Evolutionary conservation across 129 eudicot species (phyloP), one percentile per base, ranked within the genome.

Genomic region (Flaveria brownii): DNA sequence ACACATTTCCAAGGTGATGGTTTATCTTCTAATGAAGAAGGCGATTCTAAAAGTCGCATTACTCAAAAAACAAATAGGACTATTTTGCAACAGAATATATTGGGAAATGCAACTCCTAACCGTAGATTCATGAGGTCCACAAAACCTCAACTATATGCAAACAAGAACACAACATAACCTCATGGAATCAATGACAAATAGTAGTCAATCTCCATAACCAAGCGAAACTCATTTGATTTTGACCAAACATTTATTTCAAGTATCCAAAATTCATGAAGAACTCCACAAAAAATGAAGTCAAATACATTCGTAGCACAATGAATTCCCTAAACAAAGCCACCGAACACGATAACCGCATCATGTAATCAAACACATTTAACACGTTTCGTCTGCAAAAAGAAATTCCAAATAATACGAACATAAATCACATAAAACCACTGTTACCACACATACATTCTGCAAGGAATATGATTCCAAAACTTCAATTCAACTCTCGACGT

Each of bases 331-430:
- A 4, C 0, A 16, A 6, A 52, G 17, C 36, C 9, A 56, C 63
- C 30, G 47, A 77, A 66, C 43, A 65, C 22, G 49, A 54, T 57
- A 75, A 72, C 12, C 60, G n/a, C 17, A 51, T 68, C 64, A 50
- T 36, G 52, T 33, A 65, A 15, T 14, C 56, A 74, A 42, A 26
- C 71, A 65, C 9, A 23, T 1, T 22, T 14, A 52, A 76, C 50
- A 64, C 65, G 51, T 68, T 63, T 75, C 33, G 5, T 15, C 2
- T 42, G 63, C 47, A 6, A 74, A 60, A 15, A 3, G n/a, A 46
- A 9, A 3, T 1, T 16, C 15, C 22, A 3, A 9, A 9, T 57
- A 6, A 36, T 9, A 7, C 15, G 12, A 57, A 20, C 2, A 3
- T 10, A 59, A 22, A 20, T 10, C 7, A 59, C 2, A 59, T 59